Percentiles rank a stretch among this genome's conserved stretches.
These are phyloP conservation scores for Ganoderma sinense DNA, from an alignment of 1,284 basidiomycete genomes.

Conservation along the genomic window DNA sequence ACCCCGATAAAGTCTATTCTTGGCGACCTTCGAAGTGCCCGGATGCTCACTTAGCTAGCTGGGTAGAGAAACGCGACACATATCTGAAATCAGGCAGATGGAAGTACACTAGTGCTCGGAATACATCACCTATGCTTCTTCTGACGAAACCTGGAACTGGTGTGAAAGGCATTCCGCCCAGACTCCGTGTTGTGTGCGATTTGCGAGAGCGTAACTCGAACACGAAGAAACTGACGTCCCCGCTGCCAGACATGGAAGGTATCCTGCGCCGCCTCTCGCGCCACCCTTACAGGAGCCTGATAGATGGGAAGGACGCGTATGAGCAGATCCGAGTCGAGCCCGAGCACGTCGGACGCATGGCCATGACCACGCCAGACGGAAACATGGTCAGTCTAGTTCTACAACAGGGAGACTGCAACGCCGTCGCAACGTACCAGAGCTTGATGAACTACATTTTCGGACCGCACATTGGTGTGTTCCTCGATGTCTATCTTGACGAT, in stretches of 20 bases:
- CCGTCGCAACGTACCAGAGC: slow-evolving; percentile 41
- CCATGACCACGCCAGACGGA: slow-evolving; percentile 35
- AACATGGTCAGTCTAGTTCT: slow-evolving; percentile 45
- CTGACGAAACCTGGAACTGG: slow-evolving; percentile 44
- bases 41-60: slow-evolving; percentile 36
- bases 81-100: slow-evolving; percentile 41
- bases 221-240: slow-evolving; percentile 41
- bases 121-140: slow-evolving; percentile 45
- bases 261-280: background rate
- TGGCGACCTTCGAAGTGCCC: slow-evolving; percentile 40
- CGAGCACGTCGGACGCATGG: slow-evolving; percentile 4
- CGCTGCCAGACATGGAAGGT: no score
- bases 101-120: slow-evolving; percentile 32
- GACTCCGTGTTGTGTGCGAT: slow-evolving; percentile 43
- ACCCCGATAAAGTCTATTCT: slow-evolving; percentile 39
- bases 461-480: slow-evolving; percentile 36
- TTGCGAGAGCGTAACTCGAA: slow-evolving; percentile 42
- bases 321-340: slow-evolving; percentile 11
- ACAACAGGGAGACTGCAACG: slow-evolving; percentile 47
- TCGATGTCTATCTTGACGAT: no score
- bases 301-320: slow-evolving; percentile 9
- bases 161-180: slow-evolving; percentile 26
- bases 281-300: background rate
- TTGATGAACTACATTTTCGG: slow-evolving; percentile 43
- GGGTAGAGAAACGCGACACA: slow-evolving; percentile 37